Base-by-base conservation (phyloP, 805 yeast genomes). In the Saccharomyces cerevisiae region DNA sequence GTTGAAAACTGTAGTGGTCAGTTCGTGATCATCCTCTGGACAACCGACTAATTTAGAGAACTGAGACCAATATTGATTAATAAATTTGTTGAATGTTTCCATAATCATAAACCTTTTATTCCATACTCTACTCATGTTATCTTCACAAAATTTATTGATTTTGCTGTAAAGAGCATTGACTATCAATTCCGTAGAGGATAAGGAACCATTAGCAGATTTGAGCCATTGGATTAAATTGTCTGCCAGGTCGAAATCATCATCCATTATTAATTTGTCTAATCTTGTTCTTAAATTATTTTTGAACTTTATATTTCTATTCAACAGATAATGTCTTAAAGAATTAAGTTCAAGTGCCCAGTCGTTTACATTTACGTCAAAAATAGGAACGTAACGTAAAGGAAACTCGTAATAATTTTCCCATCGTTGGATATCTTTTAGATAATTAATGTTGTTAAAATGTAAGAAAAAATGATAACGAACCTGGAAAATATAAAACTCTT, bases 1-100 rank as follows among this genome's bases (percentile, higher is more conserved):
- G 32, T 60, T 54, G 47, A 58, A 65, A 3, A 68, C 54, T 3
- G 58, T 56, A 22, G 60, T 56, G 1, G 69, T 65, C 13, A 65
- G 49, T 14, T 57, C 61, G 53, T 67, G 68, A 51, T 67, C 65
- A 54, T 65, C 66, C 43, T 64, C 65, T 0, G 62, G 59, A 48
- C 64, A 59, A 11, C 57, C 55, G 5, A 68, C 49, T 21, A 64
- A 49, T 36, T 56, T 49, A 2, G 64, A 49, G 47, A 64, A 58
- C n/a, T 58, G 52, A 4, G 56, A 48, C 71, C 71, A 68, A 52
- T 60, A 66, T 4, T 50, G 56, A 5, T 54, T 55, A 22, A 65
- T 63, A 53, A 69, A 69, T 11, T 53, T 53, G 48, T 63, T 66
- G 51, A 60, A 69, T 2, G 64, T 61, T 41, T 66, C 63, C 63